Percentiles rank a stretch among this genome's conserved stretches.
Conservation (phyloP, 441 rosid species). For the Pelargonium hybrid region DNA sequence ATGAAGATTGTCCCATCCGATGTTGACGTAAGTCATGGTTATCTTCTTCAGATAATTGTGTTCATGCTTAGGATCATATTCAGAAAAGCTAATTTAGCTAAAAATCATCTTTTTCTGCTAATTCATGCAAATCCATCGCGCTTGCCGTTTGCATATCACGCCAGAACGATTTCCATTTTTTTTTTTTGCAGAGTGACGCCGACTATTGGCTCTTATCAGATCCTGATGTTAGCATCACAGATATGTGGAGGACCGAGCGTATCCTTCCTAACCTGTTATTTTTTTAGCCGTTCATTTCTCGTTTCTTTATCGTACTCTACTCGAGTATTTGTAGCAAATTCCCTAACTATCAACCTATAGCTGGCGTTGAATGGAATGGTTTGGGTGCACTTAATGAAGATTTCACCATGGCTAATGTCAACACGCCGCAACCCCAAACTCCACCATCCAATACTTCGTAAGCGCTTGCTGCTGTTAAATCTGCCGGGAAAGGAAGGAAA, state of each 20-base stretch:
- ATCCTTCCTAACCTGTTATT: constrained; percentile 35
- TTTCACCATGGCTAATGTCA: background rate
- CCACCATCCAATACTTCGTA: background rate
- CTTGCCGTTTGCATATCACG: background rate
- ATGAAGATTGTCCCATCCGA: constrained; percentile 97
- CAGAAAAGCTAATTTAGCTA: background rate
- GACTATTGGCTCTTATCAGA: constrained; percentile 98
- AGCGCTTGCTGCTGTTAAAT: background rate
- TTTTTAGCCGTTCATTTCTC: background rate
- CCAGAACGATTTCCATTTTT: constrained; percentile 4
- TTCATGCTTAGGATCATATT: background rate
- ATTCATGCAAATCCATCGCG: background rate
- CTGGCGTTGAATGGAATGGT: background rate
- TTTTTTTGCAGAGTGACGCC: constrained; percentile 53
- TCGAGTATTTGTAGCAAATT: background rate
- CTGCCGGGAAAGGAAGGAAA: background rate
- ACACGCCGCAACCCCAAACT: background rate
- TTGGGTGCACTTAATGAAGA: background rate
- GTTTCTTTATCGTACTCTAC: background rate
- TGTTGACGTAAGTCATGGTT: constrained; percentile 46
- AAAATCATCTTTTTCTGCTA: background rate
- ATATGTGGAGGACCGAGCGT: constrained; percentile 93
- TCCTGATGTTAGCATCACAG: constrained; percentile 80
- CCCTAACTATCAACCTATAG: background rate
- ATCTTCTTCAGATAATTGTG: background rate